Conservation (phyloP, 2,329 filamentous ascomycete genomes). For the Fusarium denticulatum region DNA sequence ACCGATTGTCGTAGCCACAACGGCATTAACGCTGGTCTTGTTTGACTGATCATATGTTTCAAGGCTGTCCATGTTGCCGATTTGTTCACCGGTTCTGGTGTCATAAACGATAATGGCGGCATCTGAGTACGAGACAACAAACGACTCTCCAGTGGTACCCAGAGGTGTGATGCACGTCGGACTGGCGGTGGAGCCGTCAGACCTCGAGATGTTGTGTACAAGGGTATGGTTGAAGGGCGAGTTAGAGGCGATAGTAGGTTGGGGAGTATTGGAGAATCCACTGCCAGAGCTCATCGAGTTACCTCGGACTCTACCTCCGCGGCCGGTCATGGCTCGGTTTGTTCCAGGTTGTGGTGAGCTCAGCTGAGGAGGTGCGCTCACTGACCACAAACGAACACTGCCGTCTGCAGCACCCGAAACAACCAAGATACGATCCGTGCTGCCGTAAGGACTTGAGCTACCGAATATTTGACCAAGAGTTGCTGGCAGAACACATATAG, state of each 20-base stretch:
- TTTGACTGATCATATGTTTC: slow-evolving; percentile 91
- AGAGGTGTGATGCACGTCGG: slow-evolving; percentile 94
- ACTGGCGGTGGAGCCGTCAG: slow-evolving; percentile 72
- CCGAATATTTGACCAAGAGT: slow-evolving; percentile 85
- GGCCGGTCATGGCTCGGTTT: slow-evolving; percentile 64
- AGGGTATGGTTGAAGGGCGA: slow-evolving; percentile 90
- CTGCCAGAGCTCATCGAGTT: slow-evolving; percentile 96
- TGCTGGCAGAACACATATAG: slow-evolving; percentile 88
- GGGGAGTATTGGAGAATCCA: slow-evolving; percentile 88
- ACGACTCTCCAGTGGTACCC: slow-evolving; percentile 83
- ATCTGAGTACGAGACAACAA: slow-evolving; percentile 93
- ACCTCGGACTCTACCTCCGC: slow-evolving; percentile 80
- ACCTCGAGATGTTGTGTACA: slow-evolving; percentile 83
- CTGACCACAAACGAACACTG: slow-evolving; percentile 91
- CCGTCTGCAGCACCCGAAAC: slow-evolving; percentile 93
- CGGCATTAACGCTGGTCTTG: slow-evolving; percentile 85
- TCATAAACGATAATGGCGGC: slow-evolving; percentile 92
- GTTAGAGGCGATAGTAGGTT: slow-evolving; percentile 84
- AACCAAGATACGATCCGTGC: slow-evolving; percentile 86
- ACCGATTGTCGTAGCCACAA: slow-evolving; percentile 86
- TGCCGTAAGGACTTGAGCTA: slow-evolving; percentile 76
- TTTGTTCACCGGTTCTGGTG: slow-evolving; percentile 88
- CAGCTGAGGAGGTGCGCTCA: slow-evolving; percentile 88
- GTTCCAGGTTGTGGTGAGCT: slow-evolving; percentile 79
- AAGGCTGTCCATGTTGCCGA: slow-evolving; percentile 90